Evolutionary conservation across 106 monocot species (phyloP), one percentile per base, ranked within the genome.

Genomic region (Dioscorea zingiberensis): DNA sequence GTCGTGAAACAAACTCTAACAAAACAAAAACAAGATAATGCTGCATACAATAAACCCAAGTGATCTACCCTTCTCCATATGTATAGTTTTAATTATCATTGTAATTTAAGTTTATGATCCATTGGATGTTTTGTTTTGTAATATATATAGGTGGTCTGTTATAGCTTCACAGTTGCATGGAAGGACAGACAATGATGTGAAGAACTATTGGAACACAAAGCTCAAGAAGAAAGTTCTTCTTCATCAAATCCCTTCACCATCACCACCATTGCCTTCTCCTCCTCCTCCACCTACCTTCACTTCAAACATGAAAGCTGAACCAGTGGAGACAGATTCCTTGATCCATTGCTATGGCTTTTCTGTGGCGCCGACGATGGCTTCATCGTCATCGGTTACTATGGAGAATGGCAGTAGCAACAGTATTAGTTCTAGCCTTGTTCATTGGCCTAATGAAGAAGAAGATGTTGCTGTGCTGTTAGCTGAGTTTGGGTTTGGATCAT

Each of bases 121-220:
- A n/a, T n/a, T n/a, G n/a, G n/a, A n/a, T n/a, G n/a, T n/a, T n/a
- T n/a, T n/a, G n/a, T n/a, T n/a, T n/a, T n/a, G n/a, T n/a, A n/a
- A 63, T 29, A 18, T 44, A 16, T 63, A 7, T n/a, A 65, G 64
- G 64, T 65, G 64, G 64, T 65, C 64, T 65, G 47, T 65, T 3
- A 65, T 65, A 10, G 64, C 64, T 65, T 65, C 64, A 9, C 45
- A 48, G 8, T 21, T 65, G 9, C 64, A 44, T 4, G 64, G 47
- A 48, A 65, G 64, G 24, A 65, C 64, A 23, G 64, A 65, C 46
- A 65, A 65, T 25, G 64, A 65, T 47, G 47, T 65, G 46, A 65
- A 65, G 64, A 65, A 65, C 64, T 65, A 65, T 46, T 65, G 64
- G 64, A 65, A 65, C 64, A 65, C 64, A 18, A 65, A 65, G 64